These are phyloP conservation scores for Eremomyces bilateralis DNA, from an alignment of 495 filamentous ascomycete genomes.

Conservation along the genomic window DNA sequence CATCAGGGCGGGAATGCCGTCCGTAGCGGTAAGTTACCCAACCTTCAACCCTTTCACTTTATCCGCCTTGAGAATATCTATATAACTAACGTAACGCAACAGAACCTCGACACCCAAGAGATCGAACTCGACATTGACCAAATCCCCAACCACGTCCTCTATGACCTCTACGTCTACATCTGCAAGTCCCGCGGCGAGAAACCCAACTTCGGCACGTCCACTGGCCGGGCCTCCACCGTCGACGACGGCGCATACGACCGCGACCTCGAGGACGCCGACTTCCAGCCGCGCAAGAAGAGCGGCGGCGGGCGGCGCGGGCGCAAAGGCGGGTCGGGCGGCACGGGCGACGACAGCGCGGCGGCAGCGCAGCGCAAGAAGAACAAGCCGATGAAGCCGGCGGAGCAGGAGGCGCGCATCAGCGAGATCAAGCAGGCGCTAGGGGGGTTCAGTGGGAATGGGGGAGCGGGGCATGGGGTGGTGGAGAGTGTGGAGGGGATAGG, in stretches of 20 bases:
- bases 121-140: slow-evolving; percentile 83
- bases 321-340: slow-evolving; percentile 18
- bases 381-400: slow-evolving; percentile 89
- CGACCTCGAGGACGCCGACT: slow-evolving; percentile 19
- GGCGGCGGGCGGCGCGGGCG: slow-evolving; percentile 19
- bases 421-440: slow-evolving; percentile 40
- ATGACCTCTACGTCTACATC: slow-evolving; percentile 56
- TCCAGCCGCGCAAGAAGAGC: slow-evolving; percentile 14
- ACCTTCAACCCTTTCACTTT: neutral
- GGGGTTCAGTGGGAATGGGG: slow-evolving; percentile 8
- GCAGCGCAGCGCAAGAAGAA: slow-evolving; percentile 76
- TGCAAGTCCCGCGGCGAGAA: slow-evolving; percentile 24
- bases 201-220: neutral
- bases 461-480: neutral
- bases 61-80: neutral
- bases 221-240: slow-evolving; percentile 1
- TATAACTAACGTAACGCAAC: slow-evolving; percentile 4
- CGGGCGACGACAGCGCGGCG: slow-evolving; percentile 22
- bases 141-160: slow-evolving; percentile 49
- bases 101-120: slow-evolving; percentile 59
- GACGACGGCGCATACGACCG: slow-evolving; percentile 9
- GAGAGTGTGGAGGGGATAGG: neutral
- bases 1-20: slow-evolving; percentile 69
- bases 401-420: slow-evolving; percentile 77
- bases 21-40: slow-evolving; percentile 35